Evolutionary conservation across 2,329 filamentous ascomycete genomes (phyloP).

Genomic region (Diplodia scrobiculata): DNA sequence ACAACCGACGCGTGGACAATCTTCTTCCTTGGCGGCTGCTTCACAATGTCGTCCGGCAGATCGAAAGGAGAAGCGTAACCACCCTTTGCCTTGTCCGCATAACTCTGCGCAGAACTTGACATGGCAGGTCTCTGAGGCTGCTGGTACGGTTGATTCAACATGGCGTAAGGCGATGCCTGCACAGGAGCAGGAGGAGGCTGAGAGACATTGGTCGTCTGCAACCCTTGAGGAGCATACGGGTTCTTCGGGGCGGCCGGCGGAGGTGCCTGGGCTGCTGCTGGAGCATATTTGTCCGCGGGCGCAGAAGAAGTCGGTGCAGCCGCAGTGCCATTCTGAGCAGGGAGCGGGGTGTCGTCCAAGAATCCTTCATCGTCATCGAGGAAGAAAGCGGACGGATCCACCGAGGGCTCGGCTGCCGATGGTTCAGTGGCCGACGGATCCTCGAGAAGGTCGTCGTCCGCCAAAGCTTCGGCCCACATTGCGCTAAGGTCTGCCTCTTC

Average conservation of each 20-base stretch:
- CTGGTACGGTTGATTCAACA: slow-evolving; percentile 30
- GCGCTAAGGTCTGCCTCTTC: slow-evolving; percentile 68
- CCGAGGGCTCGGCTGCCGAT: slow-evolving; percentile 35
- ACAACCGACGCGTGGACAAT: slow-evolving; percentile 31
- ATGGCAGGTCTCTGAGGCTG: slow-evolving; percentile 52
- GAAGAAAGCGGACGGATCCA: slow-evolving; percentile 60
- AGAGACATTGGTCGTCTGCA: slow-evolving; percentile 53
- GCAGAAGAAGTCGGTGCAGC: slow-evolving; percentile 25
- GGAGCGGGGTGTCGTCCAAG: slow-evolving; percentile 65
- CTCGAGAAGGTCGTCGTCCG: slow-evolving; percentile 68
- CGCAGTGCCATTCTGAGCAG: slow-evolving; percentile 35
- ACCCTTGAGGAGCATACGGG: slow-evolving; percentile 56
- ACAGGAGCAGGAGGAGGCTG: slow-evolving; percentile 38
- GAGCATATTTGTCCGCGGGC: slow-evolving; percentile 43
- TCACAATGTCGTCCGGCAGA: slow-evolving; percentile 83
- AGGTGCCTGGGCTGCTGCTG: slow-evolving; percentile 37
- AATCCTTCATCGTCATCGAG: slow-evolving; percentile 86
- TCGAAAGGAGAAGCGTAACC: slow-evolving; percentile 96
- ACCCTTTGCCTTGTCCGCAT: slow-evolving; percentile 84
- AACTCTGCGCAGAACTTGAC: slow-evolving; percentile 67
- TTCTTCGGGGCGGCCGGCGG: slow-evolving; percentile 40
- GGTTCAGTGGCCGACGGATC: slow-evolving; percentile 44
- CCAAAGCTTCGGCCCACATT: slow-evolving; percentile 82
- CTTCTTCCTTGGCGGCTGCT: slow-evolving; percentile 61
- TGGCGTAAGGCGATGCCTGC: slow-evolving; percentile 35